A percentile compares a stretch with the other conserved stretches of the same genome.
phyloP scores from a whole-genome alignment of 2,329 filamentous ascomycete genomes.

The Exserohilum rostratum region DNA sequence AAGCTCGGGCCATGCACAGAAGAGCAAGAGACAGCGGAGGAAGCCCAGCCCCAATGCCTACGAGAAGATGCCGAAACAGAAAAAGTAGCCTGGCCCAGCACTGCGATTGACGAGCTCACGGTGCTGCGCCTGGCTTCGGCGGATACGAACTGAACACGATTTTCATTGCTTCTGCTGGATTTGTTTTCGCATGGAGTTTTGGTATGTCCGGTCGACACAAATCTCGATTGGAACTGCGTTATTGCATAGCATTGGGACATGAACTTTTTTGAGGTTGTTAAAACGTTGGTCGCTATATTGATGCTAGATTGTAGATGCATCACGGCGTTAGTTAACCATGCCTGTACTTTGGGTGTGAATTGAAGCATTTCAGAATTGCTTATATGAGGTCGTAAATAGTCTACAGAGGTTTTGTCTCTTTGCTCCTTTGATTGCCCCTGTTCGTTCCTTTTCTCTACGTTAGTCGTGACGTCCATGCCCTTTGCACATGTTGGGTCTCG shows the following conservation, averaged over 20 bases:
- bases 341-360: neutral
- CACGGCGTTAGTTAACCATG: slow-evolving; percentile 14
- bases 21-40: slow-evolving; percentile 50
- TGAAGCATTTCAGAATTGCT: slow-evolving; percentile 3
- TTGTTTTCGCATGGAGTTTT: slow-evolving; percentile 19
- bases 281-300: slow-evolving; percentile 10
- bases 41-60: slow-evolving; percentile 80
- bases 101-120: slow-evolving; percentile 6
- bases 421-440: neutral
- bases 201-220: slow-evolving; percentile 4
- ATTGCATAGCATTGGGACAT: slow-evolving; percentile 21
- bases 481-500: neutral
- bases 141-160: slow-evolving; percentile 16
- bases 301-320: slow-evolving; percentile 31
- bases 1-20: slow-evolving; percentile 49
- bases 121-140: slow-evolving; percentile 2
- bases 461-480: neutral
- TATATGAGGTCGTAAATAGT: neutral
- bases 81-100: slow-evolving; percentile 25
- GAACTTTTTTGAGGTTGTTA: slow-evolving; percentile 3
- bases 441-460: neutral
- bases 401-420: neutral
- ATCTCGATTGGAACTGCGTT: slow-evolving; percentile 8
- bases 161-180: slow-evolving; percentile 5
- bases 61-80: slow-evolving; percentile 71